phyloP scores from a whole-genome alignment of 768 basidiomycete species.

The Termitomyces sp. region DNA sequence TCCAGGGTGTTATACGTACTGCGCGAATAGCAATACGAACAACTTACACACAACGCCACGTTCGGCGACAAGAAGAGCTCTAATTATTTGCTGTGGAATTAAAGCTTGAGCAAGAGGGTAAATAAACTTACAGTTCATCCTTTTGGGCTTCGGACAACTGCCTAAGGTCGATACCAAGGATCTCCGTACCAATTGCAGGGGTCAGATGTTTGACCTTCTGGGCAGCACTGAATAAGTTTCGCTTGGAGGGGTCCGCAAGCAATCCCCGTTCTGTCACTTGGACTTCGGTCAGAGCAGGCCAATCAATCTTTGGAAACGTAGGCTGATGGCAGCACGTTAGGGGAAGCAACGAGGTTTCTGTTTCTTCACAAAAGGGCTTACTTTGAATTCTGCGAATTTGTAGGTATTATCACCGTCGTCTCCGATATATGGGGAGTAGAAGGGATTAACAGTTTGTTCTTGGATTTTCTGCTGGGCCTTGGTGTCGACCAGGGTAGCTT shows the following conservation, averaged over 20 bases:
- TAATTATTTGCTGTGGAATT: slow-evolving; percentile 19
- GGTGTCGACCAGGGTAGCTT: background rate
- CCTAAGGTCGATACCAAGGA: slow-evolving; percentile 66
- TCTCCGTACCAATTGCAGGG: slow-evolving; percentile 70
- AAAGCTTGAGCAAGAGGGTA: background rate
- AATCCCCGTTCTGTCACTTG: slow-evolving; percentile 61
- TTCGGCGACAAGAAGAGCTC: slow-evolving; percentile 70
- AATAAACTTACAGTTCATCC: slow-evolving; percentile 61
- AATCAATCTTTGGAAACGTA: slow-evolving; percentile 53
- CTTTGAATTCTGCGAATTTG: slow-evolving; percentile 42
- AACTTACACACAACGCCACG: slow-evolving; percentile 64
- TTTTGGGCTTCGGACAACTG: slow-evolving; percentile 64
- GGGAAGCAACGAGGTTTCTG: background rate
- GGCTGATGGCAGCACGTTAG: slow-evolving; percentile 36
- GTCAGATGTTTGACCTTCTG: slow-evolving; percentile 64
- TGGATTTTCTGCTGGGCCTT: slow-evolving; percentile 5
- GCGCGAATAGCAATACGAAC: background rate
- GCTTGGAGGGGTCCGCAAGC: slow-evolving; percentile 67
- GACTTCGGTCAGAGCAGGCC: slow-evolving; percentile 56
- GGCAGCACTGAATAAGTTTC: slow-evolving; percentile 56
- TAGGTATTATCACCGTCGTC: slow-evolving; percentile 49
- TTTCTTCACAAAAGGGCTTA: background rate
- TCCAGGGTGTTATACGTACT: background rate
- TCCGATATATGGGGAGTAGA: slow-evolving; percentile 56
- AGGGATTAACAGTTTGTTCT: slow-evolving; percentile 45